Evolutionary conservation across 768 basidiomycete genomes (phyloP).

Genomic region (Tylopilus vinaceipallidus): DNA sequence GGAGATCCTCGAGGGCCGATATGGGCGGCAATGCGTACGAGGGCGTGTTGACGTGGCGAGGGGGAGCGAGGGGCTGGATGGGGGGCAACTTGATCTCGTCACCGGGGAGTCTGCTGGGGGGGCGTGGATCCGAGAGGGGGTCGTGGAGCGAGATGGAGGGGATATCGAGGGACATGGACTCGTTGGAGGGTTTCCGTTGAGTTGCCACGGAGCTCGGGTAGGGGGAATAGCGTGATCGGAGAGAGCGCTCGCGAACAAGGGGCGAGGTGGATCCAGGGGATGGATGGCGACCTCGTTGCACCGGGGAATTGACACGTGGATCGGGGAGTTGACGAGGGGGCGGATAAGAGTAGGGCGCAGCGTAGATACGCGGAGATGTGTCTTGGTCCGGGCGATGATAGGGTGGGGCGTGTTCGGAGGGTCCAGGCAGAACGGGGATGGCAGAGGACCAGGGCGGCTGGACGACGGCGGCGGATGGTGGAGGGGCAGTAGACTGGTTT

Average conservation of each 20-base stretch:
- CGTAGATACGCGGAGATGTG: conserved; percentile 26
- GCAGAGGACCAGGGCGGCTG: conserved; percentile 49
- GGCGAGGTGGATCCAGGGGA: conserved; percentile 28
- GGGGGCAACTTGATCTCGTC: conserved; percentile 43
- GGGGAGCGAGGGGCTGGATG: conserved; percentile 35
- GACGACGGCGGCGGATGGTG: conserved; percentile 32
- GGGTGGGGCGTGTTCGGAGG: conserved; percentile 20
- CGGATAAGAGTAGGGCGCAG: conserved; percentile 29
- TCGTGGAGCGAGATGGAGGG: conserved; percentile 37
- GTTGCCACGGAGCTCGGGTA: conserved; percentile 37
- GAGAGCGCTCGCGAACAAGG: conserved; percentile 23
- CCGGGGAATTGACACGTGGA: conserved; percentile 28
- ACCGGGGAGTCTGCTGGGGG: conserved; percentile 24
- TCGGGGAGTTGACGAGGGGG: conserved; percentile 28
- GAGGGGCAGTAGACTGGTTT: conserved; percentile 38
- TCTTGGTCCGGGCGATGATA: conserved; percentile 27
- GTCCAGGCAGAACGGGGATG: conserved; percentile 35
- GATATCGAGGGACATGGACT: conserved; percentile 34
- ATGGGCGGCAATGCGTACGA: conserved; percentile 65
- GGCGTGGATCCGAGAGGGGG: conserved; percentile 24
- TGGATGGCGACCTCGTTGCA: conserved; percentile 29
- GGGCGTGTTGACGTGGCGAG: conserved; percentile 30
- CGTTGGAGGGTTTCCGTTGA: conserved; percentile 26
- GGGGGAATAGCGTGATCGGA: conserved; percentile 41
- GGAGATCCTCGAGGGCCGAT: conserved; percentile 62